Base-by-base conservation (phyloP, 441 rosid genomes). In the Adansonia rubrostipa region DNA sequence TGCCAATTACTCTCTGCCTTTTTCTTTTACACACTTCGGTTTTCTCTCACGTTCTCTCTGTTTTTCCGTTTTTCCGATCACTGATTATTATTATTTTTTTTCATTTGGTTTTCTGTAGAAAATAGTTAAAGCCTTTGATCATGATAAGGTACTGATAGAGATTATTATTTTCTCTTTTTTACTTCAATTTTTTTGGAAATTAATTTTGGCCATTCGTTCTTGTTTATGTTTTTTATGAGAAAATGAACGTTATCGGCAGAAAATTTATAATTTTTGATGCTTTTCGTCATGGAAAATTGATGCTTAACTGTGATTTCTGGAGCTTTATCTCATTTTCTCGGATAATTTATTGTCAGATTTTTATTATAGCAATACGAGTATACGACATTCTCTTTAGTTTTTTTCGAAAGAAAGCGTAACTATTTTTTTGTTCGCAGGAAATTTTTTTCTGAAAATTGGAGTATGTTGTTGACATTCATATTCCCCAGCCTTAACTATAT, bases 131-230 rank as follows among this genome's bases (percentile, higher is more conserved):
- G 40, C 17, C 5, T 51, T 74, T 70, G 77, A 73, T 82, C 75
- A 56, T 66, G 75, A 56, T 28, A 14, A 82, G 82, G 83, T 82
- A 82, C 33, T 65, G 24, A 69, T 44, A 1, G 24, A 22, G 17
- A 36, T 10, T 22, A 28, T 5, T 47, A 10, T 62, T 53, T 6
- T 2, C 0, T 33, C 53, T 13, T 48, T n/a, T 22, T 7, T 44
- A 44, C 2, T 28, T 44, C 6, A 6, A 28, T 22, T 5, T 11
- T 4, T 13, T 13, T 2, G 3, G 14, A 33, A 13, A 2, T 14
- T 13, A 3, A 0, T 63, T 63, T 33, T 63, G 47, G 9, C 45
- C 0, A 63, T 33, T 33, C 20, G n/a, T 63, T 13, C 10, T 4
- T 63, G 47, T 63, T 63, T 63, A 45, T 6, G 14, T 28, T 63